These are phyloP conservation scores for Delitschia confertaspora DNA, from an alignment of 495 filamentous ascomycete species.

Conservation along the genomic window DNA sequence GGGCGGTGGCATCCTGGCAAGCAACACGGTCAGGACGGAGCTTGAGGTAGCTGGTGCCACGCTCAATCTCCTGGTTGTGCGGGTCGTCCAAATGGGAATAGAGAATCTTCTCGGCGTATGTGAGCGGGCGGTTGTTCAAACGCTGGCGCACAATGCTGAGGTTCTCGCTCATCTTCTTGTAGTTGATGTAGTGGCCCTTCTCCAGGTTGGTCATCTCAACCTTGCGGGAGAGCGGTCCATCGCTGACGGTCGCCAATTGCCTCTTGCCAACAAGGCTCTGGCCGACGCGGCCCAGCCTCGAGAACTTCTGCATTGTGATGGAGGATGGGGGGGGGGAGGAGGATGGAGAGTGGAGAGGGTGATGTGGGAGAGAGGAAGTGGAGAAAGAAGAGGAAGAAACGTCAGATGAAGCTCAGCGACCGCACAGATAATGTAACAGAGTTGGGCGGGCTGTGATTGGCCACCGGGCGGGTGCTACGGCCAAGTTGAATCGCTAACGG, in stretches of 20 bases:
- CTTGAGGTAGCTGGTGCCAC: conserved; percentile 89
- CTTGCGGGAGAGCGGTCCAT: conserved; percentile 61
- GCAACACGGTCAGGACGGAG: conserved; percentile 95
- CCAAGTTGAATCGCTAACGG: too few relatives aligned
- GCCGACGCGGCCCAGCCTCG: conserved; percentile 38
- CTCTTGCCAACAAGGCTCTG: conserved; percentile 11
- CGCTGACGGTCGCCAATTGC: conserved; percentile 50
- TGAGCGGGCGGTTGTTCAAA: conserved; percentile 88
- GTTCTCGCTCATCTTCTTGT: conserved; percentile 98
- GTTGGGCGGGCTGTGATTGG: conserved; percentile 14
- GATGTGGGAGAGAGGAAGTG: conserved; percentile 8
- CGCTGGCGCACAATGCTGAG: conserved; percentile 76
- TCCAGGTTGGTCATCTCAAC: conserved; percentile 75
- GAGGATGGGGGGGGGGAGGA: conserved; percentile 6
- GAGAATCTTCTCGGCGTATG: conserved; percentile 95
- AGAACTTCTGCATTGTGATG: conserved; percentile 29
- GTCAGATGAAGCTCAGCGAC: conserved; percentile 18
- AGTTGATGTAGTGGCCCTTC: conserved; percentile 75
- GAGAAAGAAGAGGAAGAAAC: conserved; percentile 15
- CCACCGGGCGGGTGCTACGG: conserved; percentile 4
- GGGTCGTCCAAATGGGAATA: conserved; percentile 99
- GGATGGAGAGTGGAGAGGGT: conserved; percentile 6
- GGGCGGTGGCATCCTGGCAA: conserved; percentile 98
- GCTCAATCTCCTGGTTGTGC: conserved; percentile 89
- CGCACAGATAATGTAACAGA: conserved; percentile 20